These are phyloP conservation scores for Lizonia empirigonia DNA, from an alignment of 2,329 filamentous ascomycete species.

Conservation along the genomic window DNA sequence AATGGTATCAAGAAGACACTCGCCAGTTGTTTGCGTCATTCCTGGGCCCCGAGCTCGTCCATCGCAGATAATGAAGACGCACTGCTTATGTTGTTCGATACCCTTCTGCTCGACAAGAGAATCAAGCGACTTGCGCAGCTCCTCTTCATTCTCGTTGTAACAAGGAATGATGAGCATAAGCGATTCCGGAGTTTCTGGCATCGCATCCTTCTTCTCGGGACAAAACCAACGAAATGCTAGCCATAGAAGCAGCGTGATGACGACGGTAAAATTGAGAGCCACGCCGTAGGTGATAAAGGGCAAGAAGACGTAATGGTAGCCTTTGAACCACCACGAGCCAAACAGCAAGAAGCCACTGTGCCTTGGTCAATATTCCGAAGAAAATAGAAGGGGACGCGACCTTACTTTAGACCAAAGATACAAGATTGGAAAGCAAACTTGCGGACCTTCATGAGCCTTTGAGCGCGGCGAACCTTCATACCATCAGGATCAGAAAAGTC, in stretches of 20 bases:
- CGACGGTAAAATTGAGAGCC: constrained; percentile 53
- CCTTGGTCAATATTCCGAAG: neutral
- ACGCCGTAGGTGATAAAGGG: constrained; percentile 47
- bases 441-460: constrained; percentile 9
- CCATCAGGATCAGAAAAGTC: constrained; percentile 10
- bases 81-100: constrained; percentile 51
- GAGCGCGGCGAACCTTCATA: constrained; percentile 1
- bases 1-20: constrained; percentile 57
- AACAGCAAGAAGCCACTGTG: constrained; percentile 18
- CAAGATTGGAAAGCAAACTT: neutral
- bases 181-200: constrained; percentile 1
- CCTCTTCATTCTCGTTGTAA: constrained; percentile 57
- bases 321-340: constrained; percentile 19
- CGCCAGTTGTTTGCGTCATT: constrained; percentile 57
- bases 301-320: constrained; percentile 51
- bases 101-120: constrained; percentile 54
- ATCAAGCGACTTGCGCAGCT: constrained; percentile 53
- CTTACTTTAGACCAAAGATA: constrained; percentile 17
- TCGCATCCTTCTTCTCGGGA: constrained; percentile 13
- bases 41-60: constrained; percentile 55
- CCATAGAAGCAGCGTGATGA: constrained; percentile 47
- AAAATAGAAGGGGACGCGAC: neutral
- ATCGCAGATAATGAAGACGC: constrained; percentile 57
- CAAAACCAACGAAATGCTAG: constrained; percentile 39
- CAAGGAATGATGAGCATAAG: constrained; percentile 50